Evolutionary conservation across 139 green algal genomes (phyloP), one percentile per base, ranked within the genome.

Genomic region (Micractinium sp.): DNA sequence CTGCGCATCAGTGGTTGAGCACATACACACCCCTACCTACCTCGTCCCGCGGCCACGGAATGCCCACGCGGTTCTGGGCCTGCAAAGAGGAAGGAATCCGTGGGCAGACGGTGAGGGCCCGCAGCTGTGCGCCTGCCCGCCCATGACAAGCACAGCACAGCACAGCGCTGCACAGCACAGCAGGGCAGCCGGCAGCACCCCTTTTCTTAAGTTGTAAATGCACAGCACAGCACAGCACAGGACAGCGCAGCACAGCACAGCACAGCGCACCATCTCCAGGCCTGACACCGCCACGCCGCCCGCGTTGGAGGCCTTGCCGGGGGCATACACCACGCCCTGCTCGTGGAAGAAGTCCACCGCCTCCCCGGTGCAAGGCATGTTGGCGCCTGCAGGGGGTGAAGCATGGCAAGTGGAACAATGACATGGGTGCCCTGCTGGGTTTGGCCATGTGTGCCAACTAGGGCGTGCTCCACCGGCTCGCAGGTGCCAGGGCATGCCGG

Each of bases 201-300:
- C n/a, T n/a, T n/a, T n/a, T n/a, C n/a, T n/a, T n/a, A n/a, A n/a
- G n/a, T n/a, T n/a, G n/a, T n/a, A n/a, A n/a, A 27, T 71, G 22
- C 20, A 2, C 14, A 71, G 22, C 22, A 27, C 63, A 16, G 63
- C 63, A 31, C 20, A 71, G 63, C 63, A 71, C 63, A 71, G 63
- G 2, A 25, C 19, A 71, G 14, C 20, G 2, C 19, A 27, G 63
- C 63, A 23, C 63, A 27, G 20, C 19, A 23, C 22, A 25, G 63
- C 12, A 71, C 12, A 13, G 67, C 67, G 1, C 18, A 93, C 91
- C 82, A 87, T 87, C 36, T 87, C 82, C 63, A 98, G 95, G 19
- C 95, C 95, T 22, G 56, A 92, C 33, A 97, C 95, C 9, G 96
- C 96, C 77, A 98, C 96, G 23, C 95, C 95, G 31, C 93, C 93